Base-by-base conservation (phyloP, 352 stramenopile genomes). In the Blastocystis sp. region DNA sequence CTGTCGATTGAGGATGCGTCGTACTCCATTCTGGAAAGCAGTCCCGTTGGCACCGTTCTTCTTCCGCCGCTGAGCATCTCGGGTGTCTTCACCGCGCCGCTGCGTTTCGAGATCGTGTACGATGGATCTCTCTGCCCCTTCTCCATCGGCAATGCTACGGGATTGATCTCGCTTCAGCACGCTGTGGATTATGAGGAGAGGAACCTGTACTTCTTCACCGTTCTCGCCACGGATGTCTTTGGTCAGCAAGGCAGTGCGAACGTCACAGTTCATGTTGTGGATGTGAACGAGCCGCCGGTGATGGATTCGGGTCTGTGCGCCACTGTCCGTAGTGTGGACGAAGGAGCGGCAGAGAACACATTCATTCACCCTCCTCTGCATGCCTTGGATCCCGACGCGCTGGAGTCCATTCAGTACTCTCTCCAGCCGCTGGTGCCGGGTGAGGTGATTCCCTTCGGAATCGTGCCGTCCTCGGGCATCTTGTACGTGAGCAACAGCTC, bases 261-360 rank as follows among this genome's bases (percentile, higher is more conserved):
- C 34, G 34, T 77, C 4, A n/a, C 21, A 19, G 34, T 77, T 21
- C 17, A 38, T 53, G 66, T 77, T 48, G 14, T 40, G 19, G 43
- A 77, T 77, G 66, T 77, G 2, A 77, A 77, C 40, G 66, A 77
- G 10, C 66, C 43, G 5, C 66, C 66, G 10, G 66, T 34, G 10
- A 3, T 77, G 5, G 19, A 53, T 60, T 10, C 53, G 40, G 38
- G 17, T 34, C 61, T 43, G 4, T 77, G 66, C 45, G 53, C 43
- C 3, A 0, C 40, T 48, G 3, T 41, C 17, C 21, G 66, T 53
- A 53, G 21, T 77, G 11, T 77, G 11, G 34, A 21, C n/a, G 66
- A 77, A 41, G 45, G 60, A 10, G 60, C 38, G 23, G n/a, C 34
- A 23, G 38, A 28, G 34, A 77, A 77, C 34, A 77, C 66, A 19